Base-by-base conservation (phyloP, 495 filamentous ascomycete species). In the Xylaria grammica region DNA sequence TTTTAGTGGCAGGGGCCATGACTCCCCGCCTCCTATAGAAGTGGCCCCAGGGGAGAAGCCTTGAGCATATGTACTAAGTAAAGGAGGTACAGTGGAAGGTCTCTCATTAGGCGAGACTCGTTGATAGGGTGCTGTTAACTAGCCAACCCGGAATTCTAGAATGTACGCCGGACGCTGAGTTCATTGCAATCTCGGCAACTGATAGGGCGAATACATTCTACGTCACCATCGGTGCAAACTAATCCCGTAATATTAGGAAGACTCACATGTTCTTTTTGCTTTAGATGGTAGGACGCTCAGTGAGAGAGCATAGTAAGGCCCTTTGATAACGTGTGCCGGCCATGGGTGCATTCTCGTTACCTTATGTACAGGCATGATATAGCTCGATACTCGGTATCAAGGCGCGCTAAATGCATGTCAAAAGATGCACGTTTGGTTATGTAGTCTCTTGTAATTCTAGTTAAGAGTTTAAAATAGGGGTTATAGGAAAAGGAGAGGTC, bases 151-250 rank as follows among this genome's bases (percentile, higher is more conserved):
- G n/a, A n/a, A n/a, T n/a, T n/a, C n/a, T n/a, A n/a, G n/a, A n/a
- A n/a, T n/a, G n/a, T n/a, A n/a, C n/a, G n/a, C n/a, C n/a, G n/a
- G n/a, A n/a, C n/a, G n/a, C n/a, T n/a, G n/a, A n/a, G n/a, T n/a
- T n/a, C n/a, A n/a, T n/a, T n/a, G n/a, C n/a, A n/a, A n/a, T 50
- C 44, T 46, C 20, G 22, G 46, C 46, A 24, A 51, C 30, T 51
- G 4, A 19, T 9, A n/a, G 15, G 15, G 30, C 19, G 8, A 4
- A 1, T 51, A 27, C 30, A 11, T 17, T 17, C 15, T 51, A 10
- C 6, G 17, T 17, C 20, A 19, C 11, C 3, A n/a, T 30, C 27
- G 30, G 48, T 17, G 24, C 15, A 30, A 2, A 8, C 4, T n/a
- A 17, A 7, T 51, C 26, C 15, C 26, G 24, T 46, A 24, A 22